Evolutionary conservation across 768 basidiomycete species (phyloP).

Genomic region (Termitomyces sp.): DNA sequence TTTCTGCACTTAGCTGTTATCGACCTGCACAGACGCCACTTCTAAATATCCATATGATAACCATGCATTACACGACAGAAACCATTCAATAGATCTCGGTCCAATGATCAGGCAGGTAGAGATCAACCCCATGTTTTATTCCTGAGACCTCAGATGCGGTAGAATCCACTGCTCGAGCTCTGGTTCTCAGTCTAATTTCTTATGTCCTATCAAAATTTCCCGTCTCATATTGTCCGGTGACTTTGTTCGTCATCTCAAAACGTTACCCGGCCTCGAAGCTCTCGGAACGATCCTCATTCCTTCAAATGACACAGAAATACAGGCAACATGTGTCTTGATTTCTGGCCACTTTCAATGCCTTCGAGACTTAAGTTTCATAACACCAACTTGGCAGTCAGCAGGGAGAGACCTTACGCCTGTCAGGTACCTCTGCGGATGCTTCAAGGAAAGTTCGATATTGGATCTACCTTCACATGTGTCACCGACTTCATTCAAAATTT

Average conservation of each 20-base stretch:
- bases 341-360: neutral
- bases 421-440: no score
- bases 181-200: neutral
- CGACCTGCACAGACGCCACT: neutral
- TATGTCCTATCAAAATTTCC: neutral
- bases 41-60: neutral
- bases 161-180: neutral
- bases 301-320: neutral
- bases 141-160: neutral
- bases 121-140: neutral
- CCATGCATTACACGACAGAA: no score
- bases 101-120: neutral
- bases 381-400: no score
- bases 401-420: no score
- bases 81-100: neutral
- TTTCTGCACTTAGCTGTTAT: neutral
- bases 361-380: neutral
- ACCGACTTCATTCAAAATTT: no score
- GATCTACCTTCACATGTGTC: no score
- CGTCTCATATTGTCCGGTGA: neutral
- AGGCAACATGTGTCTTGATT: neutral
- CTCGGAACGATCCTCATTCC: neutral
- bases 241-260: neutral
- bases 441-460: no score
- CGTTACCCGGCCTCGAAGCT: neutral